These are phyloP conservation scores for Papiliotrema laurentii DNA, from an alignment of 1,284 basidiomycete species.

Conservation along the genomic window DNA sequence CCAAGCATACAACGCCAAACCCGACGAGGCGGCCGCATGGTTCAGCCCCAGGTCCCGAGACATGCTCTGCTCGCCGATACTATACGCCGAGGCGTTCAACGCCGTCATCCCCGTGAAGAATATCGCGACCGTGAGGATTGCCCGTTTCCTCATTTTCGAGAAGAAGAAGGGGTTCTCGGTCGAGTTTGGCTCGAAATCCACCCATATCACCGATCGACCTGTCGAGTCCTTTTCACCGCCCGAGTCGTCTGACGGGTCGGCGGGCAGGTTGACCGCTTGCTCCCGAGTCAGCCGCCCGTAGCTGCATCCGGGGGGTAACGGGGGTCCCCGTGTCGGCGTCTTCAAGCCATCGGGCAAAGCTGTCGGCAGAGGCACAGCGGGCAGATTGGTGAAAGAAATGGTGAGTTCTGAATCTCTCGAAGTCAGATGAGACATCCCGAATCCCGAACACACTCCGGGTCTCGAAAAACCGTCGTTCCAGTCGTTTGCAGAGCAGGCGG, in stretches of 20 bases:
- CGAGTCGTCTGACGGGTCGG: background rate
- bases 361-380: background rate
- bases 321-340: background rate
- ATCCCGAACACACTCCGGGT: too few species aligned
- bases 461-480: too few species aligned
- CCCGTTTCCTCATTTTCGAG: conserved; percentile 1
- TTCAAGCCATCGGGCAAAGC: background rate
- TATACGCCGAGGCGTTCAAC: conserved; percentile 56
- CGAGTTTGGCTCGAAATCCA: conserved; percentile 58
- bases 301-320: conserved; percentile 1
- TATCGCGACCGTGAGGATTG: background rate
- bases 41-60: conserved; percentile 60
- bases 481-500: too few species aligned
- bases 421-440: background rate
- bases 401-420: background rate
- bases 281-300: conserved; percentile 1
- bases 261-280: background rate
- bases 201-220: conserved; percentile 45
- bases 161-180: conserved; percentile 58
- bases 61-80: conserved; percentile 60
- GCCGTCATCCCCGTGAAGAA: conserved; percentile 59
- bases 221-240: background rate
- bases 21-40: conserved; percentile 58
- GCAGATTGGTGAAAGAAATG: background rate
- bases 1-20: conserved; percentile 57